These are phyloP conservation scores for Cerrena zonata DNA, from an alignment of 1,284 basidiomycete species.

Conservation along the genomic window DNA sequence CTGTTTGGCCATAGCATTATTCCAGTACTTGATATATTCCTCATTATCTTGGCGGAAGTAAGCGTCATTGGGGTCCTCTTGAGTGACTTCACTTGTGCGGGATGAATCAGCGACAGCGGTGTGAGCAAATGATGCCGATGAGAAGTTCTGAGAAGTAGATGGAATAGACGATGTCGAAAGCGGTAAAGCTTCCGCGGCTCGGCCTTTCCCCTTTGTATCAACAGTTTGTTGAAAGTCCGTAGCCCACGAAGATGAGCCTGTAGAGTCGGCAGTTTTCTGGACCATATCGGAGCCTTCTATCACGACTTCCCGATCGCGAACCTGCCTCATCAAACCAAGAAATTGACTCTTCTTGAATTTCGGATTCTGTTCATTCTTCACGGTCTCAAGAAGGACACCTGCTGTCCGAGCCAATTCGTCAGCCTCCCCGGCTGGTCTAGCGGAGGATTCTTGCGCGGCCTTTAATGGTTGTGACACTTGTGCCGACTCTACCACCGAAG, in stretches of 20 bases:
- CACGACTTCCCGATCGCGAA: conserved; percentile 79
- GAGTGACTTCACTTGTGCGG: conserved; percentile 19
- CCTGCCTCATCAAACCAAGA: conserved; percentile 78
- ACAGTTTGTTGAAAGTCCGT: conserved; percentile 18
- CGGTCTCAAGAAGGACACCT: conserved; percentile 62
- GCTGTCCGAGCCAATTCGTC: conserved; percentile 77
- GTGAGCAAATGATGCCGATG: background rate
- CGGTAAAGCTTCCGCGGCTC: conserved; percentile 31
- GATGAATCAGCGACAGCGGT: background rate
- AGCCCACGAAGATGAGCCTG: conserved; percentile 25
- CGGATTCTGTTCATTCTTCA: conserved; percentile 67
- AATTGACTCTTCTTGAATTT: conserved; percentile 90
- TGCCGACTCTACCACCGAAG: conserved; percentile 5
- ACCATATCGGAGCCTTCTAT: conserved; percentile 81
- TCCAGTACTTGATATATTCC: conserved; percentile 58
- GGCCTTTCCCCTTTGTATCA: conserved; percentile 66
- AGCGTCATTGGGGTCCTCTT: conserved; percentile 55
- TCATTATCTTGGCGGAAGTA: conserved; percentile 71
- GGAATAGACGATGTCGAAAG: background rate
- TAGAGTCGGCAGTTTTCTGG: conserved; percentile 11
- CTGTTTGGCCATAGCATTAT: conserved; percentile 16
- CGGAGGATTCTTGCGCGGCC: conserved; percentile 21
- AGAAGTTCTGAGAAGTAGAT: background rate
- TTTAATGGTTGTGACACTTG: conserved; percentile 10
- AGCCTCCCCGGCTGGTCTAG: conserved; percentile 21